A percentile compares a stretch with the other conserved stretches of the same genome.
Evolutionary conservation across 2,329 filamentous ascomycete species (phyloP).

Genomic region (Dothideomycetidae sp.): DNA sequence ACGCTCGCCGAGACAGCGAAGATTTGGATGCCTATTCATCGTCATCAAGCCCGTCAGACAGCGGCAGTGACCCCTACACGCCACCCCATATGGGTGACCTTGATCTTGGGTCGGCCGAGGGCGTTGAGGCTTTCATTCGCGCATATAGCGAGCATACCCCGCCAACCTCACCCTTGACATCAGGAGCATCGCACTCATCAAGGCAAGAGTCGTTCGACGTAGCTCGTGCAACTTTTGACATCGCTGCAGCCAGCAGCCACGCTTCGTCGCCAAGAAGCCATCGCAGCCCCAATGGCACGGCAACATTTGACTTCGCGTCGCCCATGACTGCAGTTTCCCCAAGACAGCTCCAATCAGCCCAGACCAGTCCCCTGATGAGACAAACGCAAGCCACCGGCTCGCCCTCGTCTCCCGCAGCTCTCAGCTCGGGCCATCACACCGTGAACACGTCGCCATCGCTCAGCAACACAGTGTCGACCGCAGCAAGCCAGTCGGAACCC

Average conservation of each 20-base stretch:
- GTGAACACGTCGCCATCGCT: not conserved
- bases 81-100: slow-evolving; percentile 9
- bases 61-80: slow-evolving; percentile 10
- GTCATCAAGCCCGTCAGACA: slow-evolving; percentile 9
- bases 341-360: not conserved
- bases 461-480: not conserved
- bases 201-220: not conserved
- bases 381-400: too few species aligned
- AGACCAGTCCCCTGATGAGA: not conserved
- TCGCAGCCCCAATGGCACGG: not conserved
- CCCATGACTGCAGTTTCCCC: slow-evolving; percentile 1
- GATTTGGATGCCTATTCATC: slow-evolving; percentile 8
- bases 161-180: slow-evolving; percentile 11
- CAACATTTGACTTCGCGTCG: slow-evolving; percentile 5
- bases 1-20: slow-evolving; percentile 13
- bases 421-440: not conserved
- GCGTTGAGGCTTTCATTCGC: slow-evolving; percentile 10
- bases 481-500: slow-evolving; percentile 4
- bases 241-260: slow-evolving; percentile 1
- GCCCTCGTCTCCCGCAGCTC: not conserved
- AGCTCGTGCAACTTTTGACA: not conserved
- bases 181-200: slow-evolving; percentile 5
- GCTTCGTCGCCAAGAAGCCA: not conserved
- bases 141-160: slow-evolving; percentile 10
- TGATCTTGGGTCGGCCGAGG: slow-evolving; percentile 2